These are phyloP conservation scores for Sisymbrium irio DNA, from an alignment of 345 rosid genomes.

Conservation along the genomic window DNA sequence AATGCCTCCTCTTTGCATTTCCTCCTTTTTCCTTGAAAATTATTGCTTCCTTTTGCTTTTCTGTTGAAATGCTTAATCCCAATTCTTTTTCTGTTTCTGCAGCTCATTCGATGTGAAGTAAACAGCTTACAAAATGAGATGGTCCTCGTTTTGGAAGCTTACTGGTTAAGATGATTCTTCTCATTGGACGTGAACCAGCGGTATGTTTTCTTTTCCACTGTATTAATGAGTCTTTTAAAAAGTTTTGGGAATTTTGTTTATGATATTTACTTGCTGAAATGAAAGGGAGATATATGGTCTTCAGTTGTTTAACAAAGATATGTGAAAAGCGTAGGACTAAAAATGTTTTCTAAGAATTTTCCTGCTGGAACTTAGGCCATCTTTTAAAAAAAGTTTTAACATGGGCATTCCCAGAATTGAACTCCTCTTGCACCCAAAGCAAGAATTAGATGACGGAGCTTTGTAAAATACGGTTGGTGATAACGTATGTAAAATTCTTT, in stretches of 20 bases:
- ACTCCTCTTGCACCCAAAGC: slow-evolving; percentile 87
- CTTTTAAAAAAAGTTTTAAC: background rate
- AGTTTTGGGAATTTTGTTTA: too few relatives aligned
- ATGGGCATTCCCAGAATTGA: slow-evolving; percentile 73
- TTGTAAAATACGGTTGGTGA: too few relatives aligned
- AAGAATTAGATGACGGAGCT: slow-evolving; percentile 44
- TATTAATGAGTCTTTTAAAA: too few relatives aligned
- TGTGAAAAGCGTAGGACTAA: too few relatives aligned
- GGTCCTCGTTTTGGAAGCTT: background rate
- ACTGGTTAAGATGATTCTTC: background rate
- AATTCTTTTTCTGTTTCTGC: background rate
- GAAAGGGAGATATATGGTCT: too few relatives aligned
- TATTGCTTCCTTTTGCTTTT: background rate
- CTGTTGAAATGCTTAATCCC: background rate
- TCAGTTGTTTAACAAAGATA: too few relatives aligned
- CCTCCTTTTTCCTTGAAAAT: background rate
- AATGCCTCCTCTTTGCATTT: background rate
- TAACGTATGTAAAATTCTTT: too few relatives aligned
- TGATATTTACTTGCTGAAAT: too few relatives aligned
- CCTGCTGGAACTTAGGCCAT: too few relatives aligned
- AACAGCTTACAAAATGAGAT: background rate
- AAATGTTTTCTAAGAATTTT: too few relatives aligned
- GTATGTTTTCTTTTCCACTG: too few relatives aligned
- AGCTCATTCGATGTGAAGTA: background rate
- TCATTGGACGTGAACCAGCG: background rate